These are phyloP conservation scores for Boletus eberwhitei DNA, from an alignment of 768 basidiomycete species.

Conservation along the genomic window DNA sequence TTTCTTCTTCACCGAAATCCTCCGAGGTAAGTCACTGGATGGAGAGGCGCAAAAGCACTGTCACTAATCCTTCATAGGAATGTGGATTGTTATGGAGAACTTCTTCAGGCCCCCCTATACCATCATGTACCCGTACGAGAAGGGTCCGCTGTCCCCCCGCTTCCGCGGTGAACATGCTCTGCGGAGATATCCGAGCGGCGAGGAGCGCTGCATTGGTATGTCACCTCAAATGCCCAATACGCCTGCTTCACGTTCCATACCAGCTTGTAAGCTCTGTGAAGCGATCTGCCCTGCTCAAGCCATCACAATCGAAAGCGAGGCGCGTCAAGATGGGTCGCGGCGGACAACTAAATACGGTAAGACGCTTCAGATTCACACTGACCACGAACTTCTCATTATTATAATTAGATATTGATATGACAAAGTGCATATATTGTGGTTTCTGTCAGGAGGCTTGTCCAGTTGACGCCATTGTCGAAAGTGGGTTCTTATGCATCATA, in stretches of 20 bases:
- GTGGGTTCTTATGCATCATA: slow-evolving; percentile 47
- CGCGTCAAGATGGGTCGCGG: slow-evolving; percentile 91
- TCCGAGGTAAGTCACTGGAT: slow-evolving; percentile 67
- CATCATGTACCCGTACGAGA: slow-evolving; percentile 98
- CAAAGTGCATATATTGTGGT: slow-evolving; percentile 99
- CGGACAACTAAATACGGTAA: slow-evolving; percentile 96
- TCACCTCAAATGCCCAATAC: slow-evolving; percentile 8
- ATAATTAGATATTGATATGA: slow-evolving; percentile 93
- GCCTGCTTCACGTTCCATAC: slow-evolving; percentile 4
- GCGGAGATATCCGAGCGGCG: slow-evolving; percentile 93
- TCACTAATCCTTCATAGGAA: slow-evolving; percentile 52
- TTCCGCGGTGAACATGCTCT: slow-evolving; percentile 99
- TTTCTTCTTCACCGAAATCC: slow-evolving; percentile 99
- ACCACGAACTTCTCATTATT: not conserved
- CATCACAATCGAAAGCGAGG: slow-evolving; percentile 98
- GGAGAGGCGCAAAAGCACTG: not conserved
- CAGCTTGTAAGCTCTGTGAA: slow-evolving; percentile 98
- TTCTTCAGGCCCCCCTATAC: slow-evolving; percentile 96
- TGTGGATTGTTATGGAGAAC: slow-evolving; percentile 95
- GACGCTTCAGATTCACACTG: slow-evolving; percentile 14
- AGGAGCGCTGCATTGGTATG: slow-evolving; percentile 97
- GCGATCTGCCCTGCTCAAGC: slow-evolving; percentile 99
- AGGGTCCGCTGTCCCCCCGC: slow-evolving; percentile 94
- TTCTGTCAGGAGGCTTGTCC: slow-evolving; percentile 99
- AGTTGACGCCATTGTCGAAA: slow-evolving; percentile 99